Evolutionary conservation across 192 early-diverging fungal species (phyloP), one percentile per base, ranked within the genome.

Genomic region (Spinellus fusiger): DNA sequence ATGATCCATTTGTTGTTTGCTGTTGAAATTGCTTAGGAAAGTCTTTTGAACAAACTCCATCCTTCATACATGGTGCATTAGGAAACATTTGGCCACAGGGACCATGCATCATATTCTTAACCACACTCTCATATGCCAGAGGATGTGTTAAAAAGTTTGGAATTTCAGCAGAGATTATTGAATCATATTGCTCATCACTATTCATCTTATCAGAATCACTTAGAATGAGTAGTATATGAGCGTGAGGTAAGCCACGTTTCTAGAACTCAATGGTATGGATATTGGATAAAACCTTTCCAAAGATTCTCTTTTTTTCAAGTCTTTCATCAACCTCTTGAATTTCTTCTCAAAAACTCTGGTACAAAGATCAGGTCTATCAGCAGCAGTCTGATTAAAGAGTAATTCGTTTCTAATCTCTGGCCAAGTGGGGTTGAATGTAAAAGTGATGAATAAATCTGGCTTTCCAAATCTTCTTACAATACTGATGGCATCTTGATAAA

Each of bases 181-280:
- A 29, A 31, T 69, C 56, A 29, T 38, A 50, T 10, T 56, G 49
- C 28, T 23, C 7, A 16, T 26, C 4, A n/a, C 8, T 57, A 18
- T 28, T 9, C 7, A 20, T 38, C n/a, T 61, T 69, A 28, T 57
- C 9, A 5, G 6, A 8, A 12, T 50, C 20, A 28, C 51, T 34
- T 26, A 77, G 23, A 33, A 73, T 71, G 7, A 71, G 54, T 1
- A 77, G 59, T 13, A 73, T 69, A 22, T 77, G 65, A 0, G 49
- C 64, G 49, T 77, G 71, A 47, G 71, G 65, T 15, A 77, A 33
- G 5, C 70, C 75, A 2, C 71, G 33, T 27, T 73, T 77, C 22
- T 77, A 69, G 27, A 73, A 77, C 49, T 77, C 75, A 40, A 77
- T 62, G 1, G 66, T 56, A 53, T 54, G 46, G 10, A 70, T 53